These are phyloP conservation scores for Penicillium olsonii DNA, from an alignment of 2,329 filamentous ascomycete genomes.

Conservation along the genomic window DNA sequence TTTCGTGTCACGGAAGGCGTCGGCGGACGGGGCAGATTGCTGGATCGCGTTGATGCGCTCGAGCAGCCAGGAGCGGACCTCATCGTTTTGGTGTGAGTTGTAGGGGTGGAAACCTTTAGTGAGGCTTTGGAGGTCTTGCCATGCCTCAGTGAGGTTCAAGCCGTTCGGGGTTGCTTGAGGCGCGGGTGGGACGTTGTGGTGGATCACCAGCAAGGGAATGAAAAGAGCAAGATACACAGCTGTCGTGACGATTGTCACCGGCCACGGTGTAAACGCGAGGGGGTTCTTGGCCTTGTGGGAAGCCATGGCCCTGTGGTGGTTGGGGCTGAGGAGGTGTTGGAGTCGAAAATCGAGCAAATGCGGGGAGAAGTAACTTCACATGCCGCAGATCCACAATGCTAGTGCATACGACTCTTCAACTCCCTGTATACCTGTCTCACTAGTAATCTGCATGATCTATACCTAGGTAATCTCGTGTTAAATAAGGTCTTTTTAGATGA, in stretches of 20 bases:
- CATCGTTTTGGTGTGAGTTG: slow-evolving; percentile 81
- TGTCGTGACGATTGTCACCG: slow-evolving; percentile 78
- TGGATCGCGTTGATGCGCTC: slow-evolving; percentile 70
- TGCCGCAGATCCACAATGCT: neutral
- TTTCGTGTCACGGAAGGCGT: slow-evolving; percentile 17
- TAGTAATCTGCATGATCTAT: too few species aligned
- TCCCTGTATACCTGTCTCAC: too few species aligned
- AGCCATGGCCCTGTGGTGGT: slow-evolving; percentile 32
- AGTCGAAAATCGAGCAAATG: slow-evolving; percentile 17
- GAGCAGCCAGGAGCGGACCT: slow-evolving; percentile 75
- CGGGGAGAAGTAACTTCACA: slow-evolving; percentile 20
- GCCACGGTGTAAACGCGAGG: slow-evolving; percentile 74
- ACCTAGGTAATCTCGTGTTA: too few species aligned
- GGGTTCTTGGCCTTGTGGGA: slow-evolving; percentile 41
- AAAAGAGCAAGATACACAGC: slow-evolving; percentile 76
- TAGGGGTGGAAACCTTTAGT: slow-evolving; percentile 81
- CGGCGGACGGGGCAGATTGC: slow-evolving; percentile 53
- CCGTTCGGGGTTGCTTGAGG: slow-evolving; percentile 62
- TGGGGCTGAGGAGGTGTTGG: slow-evolving; percentile 18
- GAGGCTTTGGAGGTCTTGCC: slow-evolving; percentile 76
- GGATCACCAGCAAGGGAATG: slow-evolving; percentile 70
- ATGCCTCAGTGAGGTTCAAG: slow-evolving; percentile 81
- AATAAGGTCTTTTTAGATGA: too few species aligned
- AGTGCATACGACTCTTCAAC: too few species aligned
- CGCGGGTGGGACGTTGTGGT: slow-evolving; percentile 72